phyloP scores from a whole-genome alignment of 192 early-diverging fungal species.

The Coemansia furcata region DNA sequence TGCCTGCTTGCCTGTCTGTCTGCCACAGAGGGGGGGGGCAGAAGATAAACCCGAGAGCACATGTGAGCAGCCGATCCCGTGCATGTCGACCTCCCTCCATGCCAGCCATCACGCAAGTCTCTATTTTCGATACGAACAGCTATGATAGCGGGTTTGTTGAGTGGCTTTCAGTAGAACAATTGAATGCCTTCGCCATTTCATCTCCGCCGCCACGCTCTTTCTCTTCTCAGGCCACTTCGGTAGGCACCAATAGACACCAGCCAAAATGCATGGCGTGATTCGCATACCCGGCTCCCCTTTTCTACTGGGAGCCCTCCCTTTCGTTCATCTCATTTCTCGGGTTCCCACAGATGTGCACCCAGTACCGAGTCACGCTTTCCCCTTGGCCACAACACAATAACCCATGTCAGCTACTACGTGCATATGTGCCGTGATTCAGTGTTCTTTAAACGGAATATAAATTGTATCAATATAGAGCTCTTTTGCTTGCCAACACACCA shows the following conservation, averaged over 20 bases:
- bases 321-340: background rate
- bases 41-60: background rate
- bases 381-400: background rate
- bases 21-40: background rate
- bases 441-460: background rate
- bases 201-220: constrained; percentile 1
- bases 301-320: background rate
- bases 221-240: background rate
- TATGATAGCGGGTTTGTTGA: background rate
- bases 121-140: background rate
- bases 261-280: background rate
- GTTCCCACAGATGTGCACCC: background rate
- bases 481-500: background rate
- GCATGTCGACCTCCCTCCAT: background rate
- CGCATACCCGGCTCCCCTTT: background rate
- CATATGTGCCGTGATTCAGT: background rate
- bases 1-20: background rate
- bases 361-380: background rate
- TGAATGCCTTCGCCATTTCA: background rate
- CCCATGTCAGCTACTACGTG: background rate
- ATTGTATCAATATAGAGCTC: background rate
- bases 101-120: constrained; percentile 6
- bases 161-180: background rate
- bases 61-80: constrained; percentile 4
- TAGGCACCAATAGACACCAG: background rate